Percentiles rank a stretch among this genome's conserved stretches.
Conservation (phyloP, 768 basidiomycete species). For the Rhodotorula diobovata region DNA sequence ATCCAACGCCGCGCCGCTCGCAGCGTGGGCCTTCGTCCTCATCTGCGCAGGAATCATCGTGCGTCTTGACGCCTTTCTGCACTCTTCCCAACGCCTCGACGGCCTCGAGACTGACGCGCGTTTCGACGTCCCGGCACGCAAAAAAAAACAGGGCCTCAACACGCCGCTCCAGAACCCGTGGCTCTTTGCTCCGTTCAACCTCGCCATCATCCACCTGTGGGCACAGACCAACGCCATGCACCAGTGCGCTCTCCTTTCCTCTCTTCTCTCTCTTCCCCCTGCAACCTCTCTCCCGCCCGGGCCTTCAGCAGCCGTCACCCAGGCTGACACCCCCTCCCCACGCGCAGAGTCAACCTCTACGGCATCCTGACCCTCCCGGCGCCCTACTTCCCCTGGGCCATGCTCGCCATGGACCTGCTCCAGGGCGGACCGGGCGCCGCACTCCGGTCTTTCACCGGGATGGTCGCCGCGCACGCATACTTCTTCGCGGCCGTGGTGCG, state of each 20-base stretch:
- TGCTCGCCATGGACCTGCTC: conserved; percentile 69
- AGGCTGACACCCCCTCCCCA: neutral
- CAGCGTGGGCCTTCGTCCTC: conserved; percentile 29
- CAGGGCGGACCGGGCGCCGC: conserved; percentile 55
- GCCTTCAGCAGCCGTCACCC: conserved; percentile 44
- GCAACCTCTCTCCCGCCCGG: conserved; percentile 57
- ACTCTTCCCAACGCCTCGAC: no score
- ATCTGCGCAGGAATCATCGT: conserved; percentile 31
- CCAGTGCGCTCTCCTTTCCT: conserved; percentile 16
- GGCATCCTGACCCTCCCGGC: conserved; percentile 72
- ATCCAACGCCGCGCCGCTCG: no score
- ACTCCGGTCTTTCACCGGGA: conserved; percentile 60
- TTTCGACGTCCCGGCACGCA: no score
- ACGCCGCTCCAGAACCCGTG: conserved; percentile 58
- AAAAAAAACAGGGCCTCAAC: conserved; percentile 50
- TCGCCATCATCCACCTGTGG: conserved; percentile 63
- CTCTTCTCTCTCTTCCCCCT: neutral
- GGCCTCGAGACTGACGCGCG: neutral
- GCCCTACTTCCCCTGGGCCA: conserved; percentile 66
- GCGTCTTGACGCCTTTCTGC: neutral
- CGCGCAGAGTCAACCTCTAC: conserved; percentile 66
- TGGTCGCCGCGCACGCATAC: conserved; percentile 74
- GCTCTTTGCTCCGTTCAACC: conserved; percentile 63
- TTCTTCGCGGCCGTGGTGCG: conserved; percentile 51
- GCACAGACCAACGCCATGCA: conserved; percentile 17